Evolutionary conservation across 2,329 filamentous ascomycete species (phyloP), one percentile per base, ranked within the genome.

Genomic region (Diaporthe velutina): DNA sequence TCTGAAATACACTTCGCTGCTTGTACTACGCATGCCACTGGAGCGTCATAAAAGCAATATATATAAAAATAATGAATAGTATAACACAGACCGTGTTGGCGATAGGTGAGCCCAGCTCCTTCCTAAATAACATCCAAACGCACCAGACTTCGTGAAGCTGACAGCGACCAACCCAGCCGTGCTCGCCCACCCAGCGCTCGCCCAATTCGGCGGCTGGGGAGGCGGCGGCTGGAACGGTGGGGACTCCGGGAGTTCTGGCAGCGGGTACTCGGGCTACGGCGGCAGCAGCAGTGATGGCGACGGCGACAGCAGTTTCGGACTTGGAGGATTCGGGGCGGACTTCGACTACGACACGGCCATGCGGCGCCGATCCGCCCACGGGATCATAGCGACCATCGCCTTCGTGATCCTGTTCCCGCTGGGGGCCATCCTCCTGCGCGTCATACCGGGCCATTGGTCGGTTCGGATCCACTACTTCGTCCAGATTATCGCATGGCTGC

Each of bases 391-490:
- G 52, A 50, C 68, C 3, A 5, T 75, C 33, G 77, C 74, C 17
- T 79, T 79, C 30, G 40, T 79, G 42, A 71, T 78, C 19, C 38
- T 78, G 38, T 79, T 79, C 35, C 79, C 79, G 33, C 67, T 78
- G 1, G 79, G 78, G 0, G 77, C 76, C n/a, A 55, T 79, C 13
- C 12, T 76, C 12, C 76, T 79, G 50, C 72, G 77, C 5, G 17
- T 66, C 40, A 40, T 85, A 0, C 82, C 83, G 0, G 82, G 85
- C 6, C 80, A 81, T 8, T 76, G 82, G n/a, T 79, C 82, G 3
- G 79, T 86, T 74, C 79, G 83, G 78, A 67, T 81, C 22, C 87
- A 88, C 78, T 86, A 80, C 19, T 22, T 80, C 2, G 79, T 82
- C 17, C 86, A 89, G 78, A 35, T 82, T 12, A 8, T 85, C 2